A percentile compares a stretch with the other conserved stretches of the same genome.
Conservation (phyloP, 345 rosid genomes). For the Psidium friedrichsthalianum region DNA sequence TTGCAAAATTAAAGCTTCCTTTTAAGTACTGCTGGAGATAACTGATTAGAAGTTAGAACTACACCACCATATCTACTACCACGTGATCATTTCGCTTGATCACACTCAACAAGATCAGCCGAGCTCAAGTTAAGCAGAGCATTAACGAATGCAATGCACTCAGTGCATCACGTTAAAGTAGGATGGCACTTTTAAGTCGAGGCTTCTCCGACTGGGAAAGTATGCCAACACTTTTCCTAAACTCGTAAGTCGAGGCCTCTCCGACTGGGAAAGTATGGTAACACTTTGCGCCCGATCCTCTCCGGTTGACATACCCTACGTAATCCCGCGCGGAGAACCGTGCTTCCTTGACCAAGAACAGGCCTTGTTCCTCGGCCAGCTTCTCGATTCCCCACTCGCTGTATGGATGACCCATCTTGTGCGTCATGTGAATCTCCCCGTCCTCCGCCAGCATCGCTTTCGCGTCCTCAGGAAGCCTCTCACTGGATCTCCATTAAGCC, state of each 20-base stretch:
- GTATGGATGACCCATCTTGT: constrained; percentile 38
- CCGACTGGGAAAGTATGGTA: too few relatives aligned
- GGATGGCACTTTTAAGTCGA: too few relatives aligned
- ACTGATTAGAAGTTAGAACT: neutral
- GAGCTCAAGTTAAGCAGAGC: neutral
- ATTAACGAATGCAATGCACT: neutral
- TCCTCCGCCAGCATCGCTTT: constrained; percentile 12
- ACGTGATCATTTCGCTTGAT: neutral
- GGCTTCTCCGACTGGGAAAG: too few relatives aligned
- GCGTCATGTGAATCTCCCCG: constrained; percentile 52
- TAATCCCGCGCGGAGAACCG: neutral
- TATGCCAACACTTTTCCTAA: too few relatives aligned
- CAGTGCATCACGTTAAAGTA: too few relatives aligned
- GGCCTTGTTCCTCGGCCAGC: constrained; percentile 15
- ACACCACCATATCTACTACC: neutral
- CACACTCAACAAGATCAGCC: neutral
- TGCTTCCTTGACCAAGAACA: neutral
- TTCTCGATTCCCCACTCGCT: constrained; percentile 23
- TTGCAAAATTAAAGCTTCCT: neutral
- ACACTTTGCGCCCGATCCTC: too few relatives aligned
- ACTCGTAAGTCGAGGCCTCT: too few relatives aligned
- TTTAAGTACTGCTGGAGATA: neutral
- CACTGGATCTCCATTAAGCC: constrained; percentile 24
- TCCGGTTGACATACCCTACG: constrained; percentile 34
- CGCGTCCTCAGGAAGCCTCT: constrained; percentile 41